Base-by-base conservation (phyloP, 352 stramenopile species). In the Globisporangium alternatum region DNA sequence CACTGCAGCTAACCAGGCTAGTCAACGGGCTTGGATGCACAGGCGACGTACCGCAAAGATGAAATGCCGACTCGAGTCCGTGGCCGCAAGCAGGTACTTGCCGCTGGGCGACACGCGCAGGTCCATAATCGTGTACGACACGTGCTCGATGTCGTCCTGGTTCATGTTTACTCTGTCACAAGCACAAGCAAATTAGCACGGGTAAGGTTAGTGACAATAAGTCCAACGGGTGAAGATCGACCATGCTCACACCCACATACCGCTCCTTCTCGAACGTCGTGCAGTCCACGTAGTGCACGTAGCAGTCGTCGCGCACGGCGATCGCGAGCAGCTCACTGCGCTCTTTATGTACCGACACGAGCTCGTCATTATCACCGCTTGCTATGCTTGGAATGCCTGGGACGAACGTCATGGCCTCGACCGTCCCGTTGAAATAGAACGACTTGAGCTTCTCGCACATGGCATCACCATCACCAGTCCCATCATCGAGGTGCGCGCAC, bases 91-190 rank as follows among this genome's bases (percentile, higher is more conserved):
- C 19, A 93, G 67, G 31, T 91, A 95, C 47, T 93, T 93, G 51
- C 78, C 78, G 56, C 68, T 89, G 0, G 86, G 84, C 6, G 84
- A 92, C 28, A 88, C 60, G 28, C 74, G 84, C 52, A 95, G 62
- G 57, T 95, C 83, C 81, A 95, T 90, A 60, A 95, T 95, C 49
- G 82, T 91, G 66, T 91, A 95, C 25, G 86, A 95, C 7, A 93
- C 84, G 68, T 95, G 86, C 64, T 95, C 86, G 45, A 93, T 95
- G 12, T 69, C 81, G 49, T 95, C 86, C 31, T 82, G 72, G 62
- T 95, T 95, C 84, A 95, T 95, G 64, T 93, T 95, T 15, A 95
- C 63, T 60, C 86, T 93, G 30, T 5, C 62, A 21, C 41, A 45
- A 45, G 41, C 13, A 39, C 53, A 65, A 57, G 9, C 31, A 60